phyloP scores from a whole-genome alignment of 78 protist species.

The Dictyostelium firmibasis region DNA sequence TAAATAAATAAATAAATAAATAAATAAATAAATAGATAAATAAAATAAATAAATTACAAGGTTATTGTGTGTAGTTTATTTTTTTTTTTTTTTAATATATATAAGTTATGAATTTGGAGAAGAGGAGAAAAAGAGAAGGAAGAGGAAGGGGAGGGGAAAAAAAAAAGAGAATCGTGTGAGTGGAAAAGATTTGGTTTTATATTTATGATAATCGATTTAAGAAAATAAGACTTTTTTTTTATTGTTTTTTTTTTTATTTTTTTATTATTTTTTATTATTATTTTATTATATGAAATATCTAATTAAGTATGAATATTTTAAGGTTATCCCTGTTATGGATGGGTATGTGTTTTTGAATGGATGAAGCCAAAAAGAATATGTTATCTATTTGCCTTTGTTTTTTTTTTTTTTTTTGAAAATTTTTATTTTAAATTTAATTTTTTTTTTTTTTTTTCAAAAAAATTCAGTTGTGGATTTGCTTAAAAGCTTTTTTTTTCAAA shows the following conservation, averaged over 20 bases:
- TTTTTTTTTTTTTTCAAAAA: neutral
- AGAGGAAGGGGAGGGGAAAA: neutral
- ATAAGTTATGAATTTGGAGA: neutral
- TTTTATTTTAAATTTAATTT: neutral
- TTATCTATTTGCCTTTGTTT: neutral
- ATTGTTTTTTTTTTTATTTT: neutral
- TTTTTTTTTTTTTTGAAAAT: neutral
- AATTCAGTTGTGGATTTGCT: neutral
- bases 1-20: no score
- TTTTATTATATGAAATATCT: neutral
- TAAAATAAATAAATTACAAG: neutral
- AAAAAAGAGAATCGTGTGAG: neutral
- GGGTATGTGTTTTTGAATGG: neutral
- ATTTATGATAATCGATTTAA: neutral
- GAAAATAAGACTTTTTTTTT: neutral
- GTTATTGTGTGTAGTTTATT: neutral
- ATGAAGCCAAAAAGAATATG: neutral
- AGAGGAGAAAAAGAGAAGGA: neutral
- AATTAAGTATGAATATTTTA: neutral
- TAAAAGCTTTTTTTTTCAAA: neutral
- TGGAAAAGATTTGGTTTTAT: neutral
- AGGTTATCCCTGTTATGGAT: neutral
- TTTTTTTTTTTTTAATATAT: neutral
- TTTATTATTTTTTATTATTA: neutral
- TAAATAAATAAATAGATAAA: no score